Conservation (phyloP, 345 rosid genomes). For the Hypericum androsaemum region DNA sequence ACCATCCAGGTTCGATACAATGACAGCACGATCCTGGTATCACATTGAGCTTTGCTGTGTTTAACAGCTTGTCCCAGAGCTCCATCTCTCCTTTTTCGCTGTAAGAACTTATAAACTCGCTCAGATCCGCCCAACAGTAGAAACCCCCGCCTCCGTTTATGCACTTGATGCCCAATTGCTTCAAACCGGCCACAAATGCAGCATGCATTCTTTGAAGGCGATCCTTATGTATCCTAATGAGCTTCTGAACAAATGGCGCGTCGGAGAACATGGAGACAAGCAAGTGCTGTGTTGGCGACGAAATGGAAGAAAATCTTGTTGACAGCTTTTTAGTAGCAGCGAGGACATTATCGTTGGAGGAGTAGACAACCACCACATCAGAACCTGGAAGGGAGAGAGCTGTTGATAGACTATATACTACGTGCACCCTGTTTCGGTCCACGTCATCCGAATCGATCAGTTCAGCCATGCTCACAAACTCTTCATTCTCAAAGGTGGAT, state of each 20-base stretch:
- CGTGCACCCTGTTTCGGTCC: slow-evolving; percentile 65
- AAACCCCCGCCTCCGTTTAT: slow-evolving; percentile 54
- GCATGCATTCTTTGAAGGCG: slow-evolving; percentile 34
- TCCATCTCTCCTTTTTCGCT: slow-evolving; percentile 88
- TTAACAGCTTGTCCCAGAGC: slow-evolving; percentile 83
- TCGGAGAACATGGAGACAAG: slow-evolving; percentile 57
- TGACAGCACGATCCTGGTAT: slow-evolving; percentile 86
- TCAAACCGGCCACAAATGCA: slow-evolving; percentile 43
- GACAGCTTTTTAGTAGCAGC: slow-evolving; percentile 49
- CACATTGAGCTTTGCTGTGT: slow-evolving; percentile 53
- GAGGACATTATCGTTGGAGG: slow-evolving; percentile 46
- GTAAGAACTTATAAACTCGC: slow-evolving; percentile 57
- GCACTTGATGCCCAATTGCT: slow-evolving; percentile 55
- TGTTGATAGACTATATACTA: slow-evolving; percentile 57
- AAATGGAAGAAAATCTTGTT: slow-evolving; percentile 58
- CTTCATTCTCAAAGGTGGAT: slow-evolving; percentile 44
- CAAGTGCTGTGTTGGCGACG: slow-evolving; percentile 57
- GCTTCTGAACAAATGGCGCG: slow-evolving; percentile 32
- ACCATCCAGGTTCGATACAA: slow-evolving; percentile 96
- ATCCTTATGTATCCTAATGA: slow-evolving; percentile 36
- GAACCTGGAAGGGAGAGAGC: slow-evolving; percentile 72
- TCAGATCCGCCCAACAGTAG: slow-evolving; percentile 86
- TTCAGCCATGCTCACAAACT: slow-evolving; percentile 75
- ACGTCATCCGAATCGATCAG: slow-evolving; percentile 47
- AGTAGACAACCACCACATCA: slow-evolving; percentile 51